Evolutionary conservation across 1,284 basidiomycete genomes (phyloP).

Genomic region (Rhodofomes roseus): DNA sequence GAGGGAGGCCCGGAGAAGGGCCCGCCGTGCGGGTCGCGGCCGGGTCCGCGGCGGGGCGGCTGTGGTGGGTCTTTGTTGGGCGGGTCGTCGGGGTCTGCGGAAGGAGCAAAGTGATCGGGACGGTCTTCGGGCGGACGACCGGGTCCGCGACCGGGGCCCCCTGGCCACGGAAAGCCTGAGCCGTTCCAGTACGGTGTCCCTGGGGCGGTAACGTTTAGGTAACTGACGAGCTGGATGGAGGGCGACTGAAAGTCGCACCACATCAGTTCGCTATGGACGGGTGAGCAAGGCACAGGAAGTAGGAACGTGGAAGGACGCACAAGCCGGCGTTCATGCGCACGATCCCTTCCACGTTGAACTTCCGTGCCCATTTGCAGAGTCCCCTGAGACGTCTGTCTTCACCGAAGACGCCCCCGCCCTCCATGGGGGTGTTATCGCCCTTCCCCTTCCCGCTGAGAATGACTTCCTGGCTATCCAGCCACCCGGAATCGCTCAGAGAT

Average conservation of each 20-base stretch:
- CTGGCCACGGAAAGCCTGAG: background rate
- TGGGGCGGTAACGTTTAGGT: conserved; percentile 9
- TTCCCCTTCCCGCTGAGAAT: conserved; percentile 2
- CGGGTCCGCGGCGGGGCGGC: background rate
- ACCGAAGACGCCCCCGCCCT: conserved; percentile 1
- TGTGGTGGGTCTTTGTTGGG: background rate
- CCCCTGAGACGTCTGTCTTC: background rate
- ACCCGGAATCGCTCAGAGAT: conserved; percentile 4
- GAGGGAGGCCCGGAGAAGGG: background rate
- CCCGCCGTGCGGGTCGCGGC: background rate
- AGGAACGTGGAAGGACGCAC: background rate
- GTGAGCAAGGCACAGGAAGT: background rate
- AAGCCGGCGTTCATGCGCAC: conserved; percentile 10
- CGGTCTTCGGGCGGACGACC: background rate
- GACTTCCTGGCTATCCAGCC: conserved; percentile 9
- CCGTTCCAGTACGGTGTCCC: conserved; percentile 4
- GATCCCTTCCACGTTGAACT: conserved; percentile 6
- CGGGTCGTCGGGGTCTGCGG: background rate
- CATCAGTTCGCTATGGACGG: conserved; percentile 3
- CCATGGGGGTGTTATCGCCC: background rate
- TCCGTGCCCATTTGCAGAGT: conserved; percentile 3
- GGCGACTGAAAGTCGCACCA: conserved; percentile 10
- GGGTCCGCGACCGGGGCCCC: background rate
- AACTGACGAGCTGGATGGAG: conserved; percentile 6
- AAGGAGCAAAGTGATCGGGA: background rate